A percentile compares a stretch with the other conserved stretches of the same genome.
Conservation (phyloP, 2,329 filamentous ascomycete species). For the Iodosphaeria phyllophila region DNA sequence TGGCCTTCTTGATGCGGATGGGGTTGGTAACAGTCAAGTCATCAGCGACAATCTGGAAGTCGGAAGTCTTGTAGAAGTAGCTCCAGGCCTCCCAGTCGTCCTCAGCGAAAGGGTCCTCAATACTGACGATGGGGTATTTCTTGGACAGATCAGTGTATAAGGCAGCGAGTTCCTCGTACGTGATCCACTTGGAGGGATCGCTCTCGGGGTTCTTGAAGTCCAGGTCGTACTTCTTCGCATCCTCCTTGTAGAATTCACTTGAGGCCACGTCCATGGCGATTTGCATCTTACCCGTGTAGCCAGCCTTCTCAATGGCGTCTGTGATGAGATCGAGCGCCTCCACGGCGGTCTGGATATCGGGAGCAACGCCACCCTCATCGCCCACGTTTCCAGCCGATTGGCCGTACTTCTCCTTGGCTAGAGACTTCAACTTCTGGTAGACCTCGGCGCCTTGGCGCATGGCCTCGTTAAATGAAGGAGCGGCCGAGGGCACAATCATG, state of each 20-base stretch:
- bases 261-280: conserved; percentile 99
- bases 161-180: conserved; percentile 89
- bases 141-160: conserved; percentile 71
- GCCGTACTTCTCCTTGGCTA: conserved; percentile 99
- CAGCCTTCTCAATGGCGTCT: conserved; percentile 82
- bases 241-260: conserved; percentile 97
- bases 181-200: conserved; percentile 94
- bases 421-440: conserved; percentile 91
- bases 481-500: conserved; percentile 79
- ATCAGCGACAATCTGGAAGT: conserved; percentile 97
- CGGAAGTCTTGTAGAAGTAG: conserved; percentile 99
- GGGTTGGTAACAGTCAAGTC: conserved; percentile 99
- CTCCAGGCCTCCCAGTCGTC: conserved; percentile 99
- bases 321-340: conserved; percentile 95
- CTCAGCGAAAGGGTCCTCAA: conserved; percentile 98
- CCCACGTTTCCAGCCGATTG: conserved; percentile 97
- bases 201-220: conserved; percentile 99
- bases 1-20: conserved; percentile 97
- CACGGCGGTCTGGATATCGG: conserved; percentile 91
- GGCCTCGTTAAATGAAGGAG: conserved; percentile 84
- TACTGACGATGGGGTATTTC: conserved; percentile 98
- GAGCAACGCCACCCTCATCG: conserved; percentile 98
- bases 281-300: conserved; percentile 90
- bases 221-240: conserved; percentile 98
- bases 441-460: conserved; percentile 94